Base-by-base conservation (phyloP, 768 basidiomycete species). In the Gloeophyllum trabeum region DNA sequence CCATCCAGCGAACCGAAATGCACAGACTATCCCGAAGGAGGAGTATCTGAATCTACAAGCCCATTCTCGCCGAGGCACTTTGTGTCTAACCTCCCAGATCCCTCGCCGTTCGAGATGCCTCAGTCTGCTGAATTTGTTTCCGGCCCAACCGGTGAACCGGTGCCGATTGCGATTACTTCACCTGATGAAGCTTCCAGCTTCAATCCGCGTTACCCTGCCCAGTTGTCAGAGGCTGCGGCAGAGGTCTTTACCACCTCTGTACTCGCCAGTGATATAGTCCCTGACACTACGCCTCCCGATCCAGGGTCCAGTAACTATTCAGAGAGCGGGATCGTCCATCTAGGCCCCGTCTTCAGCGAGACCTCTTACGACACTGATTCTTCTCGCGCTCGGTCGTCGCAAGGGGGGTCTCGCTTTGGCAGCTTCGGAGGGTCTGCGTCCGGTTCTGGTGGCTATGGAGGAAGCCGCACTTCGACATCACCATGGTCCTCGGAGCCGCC, bases 151-250 rank as follows among this genome's bases (percentile, higher is more conserved):
- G 28, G 28, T 10, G 28, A 32, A 32, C 28, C 28, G 10, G 28
- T 32, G 10, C 10, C 10, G 28, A 32, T 32, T 32, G 10, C 10
- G 16, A 10, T 10, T 16, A 32, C 28, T 32, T 16, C 28, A 10
- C 28, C 10, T 10, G 28, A 1, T 51, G 56, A 16, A 48, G 55
- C 7, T n/a, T 7, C 7, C n/a, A n/a, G 7, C 7, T 32, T 7
- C n/a, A n/a, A n/a, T 32, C n/a, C 28, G 7, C 28, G 28, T n/a
- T n/a, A 32, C 28, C 28, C 28, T 32, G 10, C 28, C 28, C 28
- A 32, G 28, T 32, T 32, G 10, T 32, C 28, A 32, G 28, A 32
- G 28, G 28, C 28, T 7, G 20, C 36, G 12, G 28, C 28, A 38
- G 36, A 21, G 7, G 10, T 21, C 7, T 21, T 14, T 10, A 20